phyloP scores from a whole-genome alignment of 129 eudicot species.

The sunflower (Helianthus annuus) region HanXRQr2.0-SUNRISE NC_035433.2:143011269-143011768 shows the following conservation, averaged over 20 bases:
- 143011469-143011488: not conserved
- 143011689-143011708: not conserved
- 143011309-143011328: too few relatives aligned
- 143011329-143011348: too few relatives aligned
- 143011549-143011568: not conserved
- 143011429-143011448: too few relatives aligned
- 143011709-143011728: not conserved
- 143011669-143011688: too few relatives aligned
- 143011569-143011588: not conserved
- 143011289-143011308: too few relatives aligned
- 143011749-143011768: too few relatives aligned
- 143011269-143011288: too few relatives aligned
- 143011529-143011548: not conserved
- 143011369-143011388: too few relatives aligned
- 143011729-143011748: not conserved
- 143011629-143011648: not conserved
- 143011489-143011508: not conserved
- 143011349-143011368: too few relatives aligned
- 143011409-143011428: too few relatives aligned
- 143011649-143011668: not conserved
- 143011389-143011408: too few relatives aligned
- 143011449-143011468: too few relatives aligned
- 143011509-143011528: not conserved
- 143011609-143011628: not conserved
- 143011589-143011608: not conserved